Evolutionary conservation across 768 basidiomycete genomes (phyloP), one percentile per base, ranked within the genome.

Genomic region (Clathrus columnatus): DNA sequence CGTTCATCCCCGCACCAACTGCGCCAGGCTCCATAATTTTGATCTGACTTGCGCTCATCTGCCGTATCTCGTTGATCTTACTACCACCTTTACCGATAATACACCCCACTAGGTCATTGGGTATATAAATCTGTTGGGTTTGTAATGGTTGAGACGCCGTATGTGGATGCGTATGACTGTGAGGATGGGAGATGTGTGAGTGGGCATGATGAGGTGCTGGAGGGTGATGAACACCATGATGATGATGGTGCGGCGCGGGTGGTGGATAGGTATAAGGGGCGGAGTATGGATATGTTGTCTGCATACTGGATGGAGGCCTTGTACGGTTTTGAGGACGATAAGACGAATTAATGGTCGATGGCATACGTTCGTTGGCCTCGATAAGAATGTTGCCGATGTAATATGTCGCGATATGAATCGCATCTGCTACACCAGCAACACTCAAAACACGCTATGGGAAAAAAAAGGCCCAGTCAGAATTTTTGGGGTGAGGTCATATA

Each of bases 11-110:
- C 3, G 80, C 78, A 24, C 81, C 82, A 6, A 77, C 77, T 10
- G 90, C 90, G 49, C 92, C 93, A 29, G 95, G 93, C 63, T 99
- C 96, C 86, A 95, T 96, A 52, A 99, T 97, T 72, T 96, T 92
- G 70, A 99, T 97, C 64, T 93, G 86, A 69, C 93, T 95, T 24
- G 87, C 87, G 60, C 91, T 94, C 81, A 91, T 87, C 61, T 91
- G 84, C 61, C 96, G 80, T 60, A 99, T 96, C 72, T 99, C 96
- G 65, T 98, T 98, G 75, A 99, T 99, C 73, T 98, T 99, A 67
- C 86, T 84, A 8, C 96, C 96, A 18, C 91, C 95, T 69, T 98
- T 98, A 43, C 96, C 96, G 62, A 99, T 99, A 71, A 99, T 92
- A 60, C 88, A 91, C 10, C 91, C 95, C 21, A 99, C 96, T 24